These are phyloP conservation scores for Epichloe scottii DNA, from an alignment of 2,329 filamentous ascomycete genomes.

Conservation along the genomic window DNA sequence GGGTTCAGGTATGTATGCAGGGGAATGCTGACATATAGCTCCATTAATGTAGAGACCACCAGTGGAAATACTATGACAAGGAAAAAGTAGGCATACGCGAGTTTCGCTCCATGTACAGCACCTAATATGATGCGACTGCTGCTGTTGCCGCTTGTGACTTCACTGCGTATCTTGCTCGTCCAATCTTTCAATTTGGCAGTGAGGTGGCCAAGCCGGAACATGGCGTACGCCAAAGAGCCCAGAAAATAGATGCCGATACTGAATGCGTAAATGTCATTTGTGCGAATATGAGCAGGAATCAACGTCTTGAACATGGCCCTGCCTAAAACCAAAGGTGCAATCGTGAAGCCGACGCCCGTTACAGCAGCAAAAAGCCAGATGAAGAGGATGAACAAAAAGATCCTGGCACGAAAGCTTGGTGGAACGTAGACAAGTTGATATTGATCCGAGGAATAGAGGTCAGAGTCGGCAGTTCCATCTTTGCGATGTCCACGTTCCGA, in stretches of 20 bases:
- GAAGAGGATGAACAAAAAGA: slow-evolving; percentile 74
- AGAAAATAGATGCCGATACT: slow-evolving; percentile 79
- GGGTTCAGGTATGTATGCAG: slow-evolving; percentile 64
- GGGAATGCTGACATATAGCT: slow-evolving; percentile 81
- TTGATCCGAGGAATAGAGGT: slow-evolving; percentile 43
- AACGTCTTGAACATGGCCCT: slow-evolving; percentile 62
- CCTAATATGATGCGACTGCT: slow-evolving; percentile 16
- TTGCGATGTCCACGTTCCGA: slow-evolving; percentile 53
- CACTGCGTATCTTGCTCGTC: slow-evolving; percentile 11
- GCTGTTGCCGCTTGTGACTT: slow-evolving; percentile 12
- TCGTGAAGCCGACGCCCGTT: slow-evolving; percentile 74
- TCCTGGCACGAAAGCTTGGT: slow-evolving; percentile 67
- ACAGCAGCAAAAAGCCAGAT: slow-evolving; percentile 90
- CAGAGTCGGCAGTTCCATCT: slow-evolving; percentile 39
- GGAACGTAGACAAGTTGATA: slow-evolving; percentile 72
- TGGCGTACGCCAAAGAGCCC: slow-evolving; percentile 52
- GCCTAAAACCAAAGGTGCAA: slow-evolving; percentile 77
- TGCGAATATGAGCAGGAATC: slow-evolving; percentile 57
- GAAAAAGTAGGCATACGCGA: slow-evolving; percentile 64
- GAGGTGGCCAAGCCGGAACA: slow-evolving; percentile 37
- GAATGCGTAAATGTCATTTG: slow-evolving; percentile 96
- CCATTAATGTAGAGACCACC: slow-evolving; percentile 65
- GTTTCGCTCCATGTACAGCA: slow-evolving; percentile 23
- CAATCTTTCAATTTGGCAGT: slow-evolving; percentile 20
- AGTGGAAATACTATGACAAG: slow-evolving; percentile 72